Evolutionary conservation across 2,329 filamentous ascomycete genomes (phyloP), one percentile per base, ranked within the genome.

Genomic region (Penicillium sp.): DNA sequence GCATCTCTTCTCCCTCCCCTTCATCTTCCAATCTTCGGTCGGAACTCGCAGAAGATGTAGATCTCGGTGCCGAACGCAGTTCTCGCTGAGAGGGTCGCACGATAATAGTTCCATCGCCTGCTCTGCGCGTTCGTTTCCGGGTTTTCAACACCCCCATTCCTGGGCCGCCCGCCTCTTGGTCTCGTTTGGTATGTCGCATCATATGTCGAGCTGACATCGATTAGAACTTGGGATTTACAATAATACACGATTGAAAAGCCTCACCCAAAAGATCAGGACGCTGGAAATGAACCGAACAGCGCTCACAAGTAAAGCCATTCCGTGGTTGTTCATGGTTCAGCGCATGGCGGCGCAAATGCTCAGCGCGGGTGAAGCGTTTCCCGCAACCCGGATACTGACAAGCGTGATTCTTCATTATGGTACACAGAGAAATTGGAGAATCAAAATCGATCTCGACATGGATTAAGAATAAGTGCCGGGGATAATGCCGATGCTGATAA

Each of bases 231-330:
- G n/a, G 6, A 20, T 14, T 11, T 9, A 20, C 2, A 20, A 20
- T 20, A 20, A 20, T 4, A 3, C 18, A 20, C 18, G 24, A 27
- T 24, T 24, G 6, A 24, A 6, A 24, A 6, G 2, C 46, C 72
- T 65, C 67, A 78, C 79, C 76, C 46, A 81, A 64, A 34, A 84
- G 65, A 62, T 84, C 81, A 22, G 75, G 77, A 36, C 81, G 72
- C 56, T 79, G 79, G 62, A 83, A 84, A 57, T 81, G 78, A 23
- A 79, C 78, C 46, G 74, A 74, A 52, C 81, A 85, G 56, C 80
- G 68, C 40, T 74, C 64, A 57, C 81, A 84, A 3, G 78, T 81
- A 49, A 60, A 60, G 3, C 59, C 60, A 29, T 74, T 74, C 35
- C 77, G 74, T 0, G 74, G 73, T 24, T 70, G 67, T n/a, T 70